phyloP scores from a whole-genome alignment of 2,329 filamentous ascomycete genomes.

The Trichophyton rubrum region DNA sequence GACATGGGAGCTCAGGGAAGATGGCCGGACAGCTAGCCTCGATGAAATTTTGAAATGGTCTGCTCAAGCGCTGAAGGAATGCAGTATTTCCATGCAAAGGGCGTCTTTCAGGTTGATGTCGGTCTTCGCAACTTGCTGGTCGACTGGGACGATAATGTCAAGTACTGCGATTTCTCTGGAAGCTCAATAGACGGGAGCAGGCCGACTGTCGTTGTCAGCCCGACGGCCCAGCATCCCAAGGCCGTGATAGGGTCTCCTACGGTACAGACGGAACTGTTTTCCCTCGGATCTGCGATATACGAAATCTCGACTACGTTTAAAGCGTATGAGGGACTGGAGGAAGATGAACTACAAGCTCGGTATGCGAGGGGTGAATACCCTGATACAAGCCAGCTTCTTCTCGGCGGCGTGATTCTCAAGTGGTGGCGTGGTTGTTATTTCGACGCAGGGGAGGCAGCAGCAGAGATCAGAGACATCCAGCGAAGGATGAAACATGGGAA shows the following conservation, averaged over 20 bases:
- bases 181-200: constrained; percentile 14
- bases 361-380: constrained; percentile 9
- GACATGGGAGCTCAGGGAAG: constrained; percentile 4
- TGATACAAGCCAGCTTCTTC: constrained; percentile 10
- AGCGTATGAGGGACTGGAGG: constrained; percentile 10
- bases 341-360: constrained; percentile 5
- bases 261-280: constrained; percentile 13
- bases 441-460: constrained; percentile 9
- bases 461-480: constrained; percentile 3
- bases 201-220: constrained; percentile 2
- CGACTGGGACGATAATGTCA: constrained; percentile 12
- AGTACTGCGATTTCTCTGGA: constrained; percentile 15
- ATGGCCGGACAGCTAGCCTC: background rate
- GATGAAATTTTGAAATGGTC: constrained; percentile 12
- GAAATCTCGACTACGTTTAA: constrained; percentile 13
- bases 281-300: constrained; percentile 14
- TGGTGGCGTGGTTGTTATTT: constrained; percentile 14
- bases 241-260: constrained; percentile 7
- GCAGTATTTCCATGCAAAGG: constrained; percentile 11
- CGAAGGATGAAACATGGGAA: background rate
- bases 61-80: constrained; percentile 12
- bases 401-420: constrained; percentile 12
- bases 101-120: constrained; percentile 14
- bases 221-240: background rate
- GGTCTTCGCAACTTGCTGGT: constrained; percentile 15